Percentiles rank a stretch among this genome's conserved stretches.
phyloP scores from a whole-genome alignment of 106 monocot genomes.

The Dactylorhiza incarnata region DNA sequence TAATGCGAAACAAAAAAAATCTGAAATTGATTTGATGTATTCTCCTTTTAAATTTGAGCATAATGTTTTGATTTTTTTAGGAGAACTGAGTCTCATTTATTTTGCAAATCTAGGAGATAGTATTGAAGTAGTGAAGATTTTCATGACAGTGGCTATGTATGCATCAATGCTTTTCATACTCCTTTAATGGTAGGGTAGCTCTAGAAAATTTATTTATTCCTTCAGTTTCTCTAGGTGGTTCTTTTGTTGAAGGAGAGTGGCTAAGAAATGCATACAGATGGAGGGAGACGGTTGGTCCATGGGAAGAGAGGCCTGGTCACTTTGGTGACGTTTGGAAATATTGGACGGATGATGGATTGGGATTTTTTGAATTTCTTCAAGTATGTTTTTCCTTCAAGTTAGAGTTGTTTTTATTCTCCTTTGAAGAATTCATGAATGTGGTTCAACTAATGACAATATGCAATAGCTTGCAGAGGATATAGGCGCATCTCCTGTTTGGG shows the following conservation, averaged over 20 bases:
- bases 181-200: neutral
- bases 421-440: neutral
- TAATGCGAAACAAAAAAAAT: too few species aligned
- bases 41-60: too few species aligned
- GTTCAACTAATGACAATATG: slow-evolving; percentile 8
- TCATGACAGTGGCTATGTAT: neutral
- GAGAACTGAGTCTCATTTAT: too few species aligned
- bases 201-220: neutral
- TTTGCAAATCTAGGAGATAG: too few species aligned
- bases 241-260: slow-evolving; percentile 93
- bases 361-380: slow-evolving; percentile 89
- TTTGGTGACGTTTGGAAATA: slow-evolving; percentile 94
- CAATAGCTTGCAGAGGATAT: slow-evolving; percentile 75
- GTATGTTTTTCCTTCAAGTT: slow-evolving; percentile 19
- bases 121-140: neutral
- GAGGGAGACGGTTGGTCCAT: slow-evolving; percentile 81
- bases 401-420: neutral
- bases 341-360: slow-evolving; percentile 99
- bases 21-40: too few species aligned
- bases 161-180: neutral
- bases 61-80: too few species aligned
- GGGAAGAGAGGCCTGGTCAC: slow-evolving; percentile 98
- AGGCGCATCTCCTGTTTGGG: slow-evolving; percentile 65
- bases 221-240: slow-evolving; percentile 52
- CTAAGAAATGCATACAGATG: slow-evolving; percentile 92